phyloP scores from a whole-genome alignment of 495 filamentous ascomycete genomes.

The Neurospora hispaniola region DNA sequence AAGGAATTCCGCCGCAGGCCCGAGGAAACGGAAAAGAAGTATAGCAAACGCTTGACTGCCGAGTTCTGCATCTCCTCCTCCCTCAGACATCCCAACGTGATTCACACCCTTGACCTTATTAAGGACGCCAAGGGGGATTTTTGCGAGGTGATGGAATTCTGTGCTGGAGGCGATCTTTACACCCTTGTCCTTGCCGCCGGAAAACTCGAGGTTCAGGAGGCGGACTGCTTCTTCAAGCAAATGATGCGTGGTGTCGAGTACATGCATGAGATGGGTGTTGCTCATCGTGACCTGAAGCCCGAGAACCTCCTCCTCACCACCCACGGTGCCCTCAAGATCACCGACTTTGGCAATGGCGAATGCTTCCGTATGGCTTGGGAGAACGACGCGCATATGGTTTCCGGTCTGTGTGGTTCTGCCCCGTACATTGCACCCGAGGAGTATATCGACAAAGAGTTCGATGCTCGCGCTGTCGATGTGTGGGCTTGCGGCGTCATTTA shows the following conservation, averaged over 20 bases:
- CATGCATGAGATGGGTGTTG: conserved; percentile 99
- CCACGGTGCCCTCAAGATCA: conserved; percentile 92
- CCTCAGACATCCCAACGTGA: conserved; percentile 93
- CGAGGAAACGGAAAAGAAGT: conserved; percentile 89
- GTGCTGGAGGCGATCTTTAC: conserved; percentile 93
- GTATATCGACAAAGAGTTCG: conserved; percentile 89
- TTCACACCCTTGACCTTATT: conserved; percentile 91
- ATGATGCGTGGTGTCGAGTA: conserved; percentile 99
- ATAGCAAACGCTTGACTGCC: conserved; percentile 94
- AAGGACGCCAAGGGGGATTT: conserved; percentile 96
- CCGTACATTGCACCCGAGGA: conserved; percentile 98
- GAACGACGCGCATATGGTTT: conserved; percentile 94
- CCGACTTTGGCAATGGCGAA: conserved; percentile 97
- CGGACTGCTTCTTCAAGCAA: conserved; percentile 98
- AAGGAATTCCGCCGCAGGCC: conserved; percentile 96
- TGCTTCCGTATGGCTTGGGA: conserved; percentile 99
- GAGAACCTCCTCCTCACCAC: conserved; percentile 94
- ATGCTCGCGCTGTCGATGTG: conserved; percentile 90
- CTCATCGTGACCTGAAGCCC: conserved; percentile 93
- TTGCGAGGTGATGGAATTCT: conserved; percentile 99
- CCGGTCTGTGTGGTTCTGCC: conserved; percentile 88
- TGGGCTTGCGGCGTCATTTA: conserved; percentile 99
- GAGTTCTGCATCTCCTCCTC: conserved; percentile 99
- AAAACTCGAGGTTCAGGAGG: conserved; percentile 85
- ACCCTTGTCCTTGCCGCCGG: conserved; percentile 85